Conservation (phyloP, 2,329 filamentous ascomycete genomes). For the Aureobasidium pullulans region DNA sequence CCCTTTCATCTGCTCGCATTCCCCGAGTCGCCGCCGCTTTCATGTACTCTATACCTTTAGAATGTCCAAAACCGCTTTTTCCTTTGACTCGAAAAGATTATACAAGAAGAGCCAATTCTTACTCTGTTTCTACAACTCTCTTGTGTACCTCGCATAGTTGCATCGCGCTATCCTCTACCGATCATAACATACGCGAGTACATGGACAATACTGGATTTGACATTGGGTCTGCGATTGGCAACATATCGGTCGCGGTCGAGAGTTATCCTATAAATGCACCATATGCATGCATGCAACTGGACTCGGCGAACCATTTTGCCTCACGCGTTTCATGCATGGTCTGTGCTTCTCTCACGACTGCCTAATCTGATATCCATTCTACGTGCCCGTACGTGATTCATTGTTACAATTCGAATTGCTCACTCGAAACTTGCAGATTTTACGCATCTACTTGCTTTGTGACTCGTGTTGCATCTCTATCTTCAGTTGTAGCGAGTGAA, state of each 20-base stretch:
- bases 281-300: background rate
- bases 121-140: background rate
- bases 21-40: conserved; percentile 4
- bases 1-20: background rate
- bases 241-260: background rate
- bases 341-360: conserved; percentile 1
- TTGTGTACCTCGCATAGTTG: background rate
- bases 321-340: conserved; percentile 5
- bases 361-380: background rate
- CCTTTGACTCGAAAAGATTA: background rate
- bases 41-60: conserved; percentile 13
- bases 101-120: background rate
- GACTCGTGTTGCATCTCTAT: no score
- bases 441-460: no score
- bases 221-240: background rate
- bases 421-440: no score
- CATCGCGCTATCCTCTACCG: background rate
- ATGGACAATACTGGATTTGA: background rate
- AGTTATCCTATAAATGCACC: background rate
- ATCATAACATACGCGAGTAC: background rate
- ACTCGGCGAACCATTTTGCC: background rate
- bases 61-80: conserved; percentile 12
- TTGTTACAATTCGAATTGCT: background rate
- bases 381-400: background rate
- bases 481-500: background rate